These are phyloP conservation scores for Uronychia setigera DNA, from an alignment of 73 alveolate species.

Conservation along the genomic window DNA sequence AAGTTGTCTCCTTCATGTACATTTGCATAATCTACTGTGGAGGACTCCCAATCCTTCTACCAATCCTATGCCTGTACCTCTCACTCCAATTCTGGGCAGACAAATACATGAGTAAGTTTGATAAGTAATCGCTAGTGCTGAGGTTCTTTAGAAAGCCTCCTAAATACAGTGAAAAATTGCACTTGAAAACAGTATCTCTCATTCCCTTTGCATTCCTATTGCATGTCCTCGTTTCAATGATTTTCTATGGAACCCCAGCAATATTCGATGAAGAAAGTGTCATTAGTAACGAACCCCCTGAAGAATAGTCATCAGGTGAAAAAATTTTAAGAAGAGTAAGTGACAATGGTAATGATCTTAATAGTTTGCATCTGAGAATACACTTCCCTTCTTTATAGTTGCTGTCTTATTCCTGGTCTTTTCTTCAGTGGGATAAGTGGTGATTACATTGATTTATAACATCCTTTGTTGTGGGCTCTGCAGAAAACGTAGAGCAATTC, in stretches of 20 bases:
- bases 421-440: not conserved
- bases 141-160: conserved; percentile 28
- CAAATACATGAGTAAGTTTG: conserved; percentile 16
- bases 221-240: conserved; percentile 12
- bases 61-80: not conserved
- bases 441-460: too few relatives aligned
- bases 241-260: conserved; percentile 28
- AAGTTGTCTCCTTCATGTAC: conserved; percentile 2
- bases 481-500: not conserved
- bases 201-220: conserved; percentile 4
- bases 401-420: not conserved
- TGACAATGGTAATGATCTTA: not conserved
- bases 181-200: not conserved
- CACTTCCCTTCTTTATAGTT: conserved; percentile 26
- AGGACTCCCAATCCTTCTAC: conserved; percentile 11
- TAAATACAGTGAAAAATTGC: conserved; percentile 11
- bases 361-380: conserved; percentile 1
- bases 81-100: conserved; percentile 14
- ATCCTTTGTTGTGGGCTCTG: not conserved
- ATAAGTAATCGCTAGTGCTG: not conserved
- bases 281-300: not conserved
- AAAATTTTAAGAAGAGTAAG: not conserved
- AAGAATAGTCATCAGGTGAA: not conserved
- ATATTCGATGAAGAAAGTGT: not conserved
- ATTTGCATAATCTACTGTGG: conserved; percentile 19